A percentile compares a stretch with the other conserved stretches of the same genome.
Evolutionary conservation across 148 eudicot genomes (phyloP).

Genomic region (Mesembryanthemum crystallinum): DNA sequence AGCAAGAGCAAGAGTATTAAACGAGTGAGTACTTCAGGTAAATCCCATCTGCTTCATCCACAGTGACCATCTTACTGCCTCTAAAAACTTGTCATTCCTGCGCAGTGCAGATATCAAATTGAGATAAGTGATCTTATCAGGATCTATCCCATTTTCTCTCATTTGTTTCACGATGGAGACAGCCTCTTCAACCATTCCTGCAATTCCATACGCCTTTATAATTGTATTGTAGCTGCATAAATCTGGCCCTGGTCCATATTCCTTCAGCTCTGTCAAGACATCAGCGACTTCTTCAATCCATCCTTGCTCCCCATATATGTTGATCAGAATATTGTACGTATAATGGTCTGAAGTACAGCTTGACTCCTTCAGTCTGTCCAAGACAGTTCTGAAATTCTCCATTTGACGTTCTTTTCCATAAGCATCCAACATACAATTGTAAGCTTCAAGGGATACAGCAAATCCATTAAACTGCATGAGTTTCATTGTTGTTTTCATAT

Average conservation of each 20-base stretch:
- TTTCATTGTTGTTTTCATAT: slow-evolving; percentile 56
- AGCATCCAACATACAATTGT: slow-evolving; percentile 86
- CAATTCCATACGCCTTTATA: slow-evolving; percentile 96
- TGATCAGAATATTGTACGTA: slow-evolving; percentile 82
- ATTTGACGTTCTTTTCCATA: slow-evolving; percentile 80
- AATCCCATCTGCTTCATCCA: slow-evolving; percentile 95
- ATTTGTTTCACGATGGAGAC: slow-evolving; percentile 75
- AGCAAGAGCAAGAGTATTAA: slow-evolving; percentile 16
- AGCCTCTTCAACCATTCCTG: slow-evolving; percentile 96
- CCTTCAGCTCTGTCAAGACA: slow-evolving; percentile 66
- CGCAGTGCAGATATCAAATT: slow-evolving; percentile 63
- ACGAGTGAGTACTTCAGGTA: slow-evolving; percentile 24
- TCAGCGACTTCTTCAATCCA: slow-evolving; percentile 87
- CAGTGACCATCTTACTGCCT: slow-evolving; percentile 97
- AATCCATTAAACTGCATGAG: slow-evolving; percentile 83
- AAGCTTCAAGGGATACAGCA: slow-evolving; percentile 87
- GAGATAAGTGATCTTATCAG: slow-evolving; percentile 63
- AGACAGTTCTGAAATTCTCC: slow-evolving; percentile 64
- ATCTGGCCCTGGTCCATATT: slow-evolving; percentile 67
- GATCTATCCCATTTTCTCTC: slow-evolving; percentile 70
- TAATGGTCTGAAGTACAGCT: slow-evolving; percentile 52
- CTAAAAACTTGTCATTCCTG: slow-evolving; percentile 77
- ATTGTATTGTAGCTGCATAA: slow-evolving; percentile 86
- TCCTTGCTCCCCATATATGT: slow-evolving; percentile 79
- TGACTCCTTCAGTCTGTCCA: slow-evolving; percentile 65